phyloP scores from a whole-genome alignment of 2,329 filamentous ascomycete species.

The Fusarium odoratissimum region DNA sequence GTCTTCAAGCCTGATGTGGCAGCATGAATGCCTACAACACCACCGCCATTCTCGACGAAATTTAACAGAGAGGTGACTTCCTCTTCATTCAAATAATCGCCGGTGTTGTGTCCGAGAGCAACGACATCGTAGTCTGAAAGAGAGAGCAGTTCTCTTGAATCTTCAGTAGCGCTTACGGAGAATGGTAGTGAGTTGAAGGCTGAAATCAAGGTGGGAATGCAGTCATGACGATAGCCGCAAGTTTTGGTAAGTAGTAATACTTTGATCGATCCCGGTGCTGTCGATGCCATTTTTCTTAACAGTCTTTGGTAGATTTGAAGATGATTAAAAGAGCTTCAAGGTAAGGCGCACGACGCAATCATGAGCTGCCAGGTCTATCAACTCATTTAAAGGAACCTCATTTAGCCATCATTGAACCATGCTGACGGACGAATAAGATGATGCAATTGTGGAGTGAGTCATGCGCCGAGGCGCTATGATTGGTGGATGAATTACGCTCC shows the following conservation, averaged over 20 bases:
- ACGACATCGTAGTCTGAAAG: slow-evolving; percentile 8
- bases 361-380: background rate
- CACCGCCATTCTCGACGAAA: slow-evolving; percentile 12
- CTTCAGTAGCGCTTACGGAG: slow-evolving; percentile 7
- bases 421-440: background rate
- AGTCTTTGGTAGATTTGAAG: accelerated
- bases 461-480: accelerated
- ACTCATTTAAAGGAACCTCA: background rate
- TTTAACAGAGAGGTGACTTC: background rate
- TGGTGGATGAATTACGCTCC: background rate
- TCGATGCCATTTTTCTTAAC: background rate
- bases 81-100: background rate
- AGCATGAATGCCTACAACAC: slow-evolving; percentile 30
- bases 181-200: slow-evolving; percentile 11
- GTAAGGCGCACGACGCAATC: background rate
- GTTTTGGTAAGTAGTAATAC: slow-evolving; percentile 28
- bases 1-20: slow-evolving; percentile 1
- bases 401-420: too few species aligned
- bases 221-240: slow-evolving; percentile 19
- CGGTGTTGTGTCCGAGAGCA: slow-evolving; percentile 21
- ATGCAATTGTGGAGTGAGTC: background rate
- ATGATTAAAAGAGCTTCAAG: background rate
- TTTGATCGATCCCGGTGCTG: background rate
- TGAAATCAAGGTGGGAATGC: slow-evolving; percentile 13
- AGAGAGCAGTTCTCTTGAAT: background rate